Percentiles rank a stretch among this genome's conserved stretches.
phyloP scores from a whole-genome alignment of 768 basidiomycete species.

The Phallus indusiatus region DNA sequence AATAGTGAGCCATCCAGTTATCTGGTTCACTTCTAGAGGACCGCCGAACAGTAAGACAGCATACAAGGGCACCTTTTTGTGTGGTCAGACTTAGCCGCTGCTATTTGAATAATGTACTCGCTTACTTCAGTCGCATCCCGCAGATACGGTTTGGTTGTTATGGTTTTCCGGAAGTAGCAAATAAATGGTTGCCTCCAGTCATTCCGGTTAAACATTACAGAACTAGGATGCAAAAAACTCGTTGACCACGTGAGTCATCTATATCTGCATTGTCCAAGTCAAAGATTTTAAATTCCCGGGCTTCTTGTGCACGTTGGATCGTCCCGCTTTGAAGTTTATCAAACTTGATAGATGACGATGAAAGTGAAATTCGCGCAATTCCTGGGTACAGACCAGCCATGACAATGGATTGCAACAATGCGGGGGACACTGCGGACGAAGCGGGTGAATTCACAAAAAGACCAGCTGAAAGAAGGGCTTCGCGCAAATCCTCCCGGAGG shows the following conservation, averaged over 20 bases:
- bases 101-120: background rate
- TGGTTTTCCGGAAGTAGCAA: conserved; percentile 74
- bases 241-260: conserved; percentile 29
- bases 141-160: conserved; percentile 77
- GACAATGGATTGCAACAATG: conserved; percentile 72
- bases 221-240: conserved; percentile 82
- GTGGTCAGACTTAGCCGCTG: background rate
- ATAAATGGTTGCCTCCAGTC: conserved; percentile 74
- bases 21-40: conserved; percentile 64
- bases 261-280: conserved; percentile 34
- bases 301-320: conserved; percentile 74
- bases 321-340: conserved; percentile 80
- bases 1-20: conserved; percentile 65
- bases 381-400: conserved; percentile 85
- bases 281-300: conserved; percentile 75
- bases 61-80: conserved; percentile 76
- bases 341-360: conserved; percentile 66
- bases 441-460: conserved; percentile 44
- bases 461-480: conserved; percentile 59
- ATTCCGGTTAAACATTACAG: conserved; percentile 63
- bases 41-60: conserved; percentile 81
- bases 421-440: conserved; percentile 46
- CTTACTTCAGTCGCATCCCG: conserved; percentile 80
- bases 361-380: conserved; percentile 68
- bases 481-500: conserved; percentile 69